Percentiles rank a stretch among this genome's conserved stretches.
Conservation (phyloP, 305 asterid genomes). For the Nicotiana rustica region DNA sequence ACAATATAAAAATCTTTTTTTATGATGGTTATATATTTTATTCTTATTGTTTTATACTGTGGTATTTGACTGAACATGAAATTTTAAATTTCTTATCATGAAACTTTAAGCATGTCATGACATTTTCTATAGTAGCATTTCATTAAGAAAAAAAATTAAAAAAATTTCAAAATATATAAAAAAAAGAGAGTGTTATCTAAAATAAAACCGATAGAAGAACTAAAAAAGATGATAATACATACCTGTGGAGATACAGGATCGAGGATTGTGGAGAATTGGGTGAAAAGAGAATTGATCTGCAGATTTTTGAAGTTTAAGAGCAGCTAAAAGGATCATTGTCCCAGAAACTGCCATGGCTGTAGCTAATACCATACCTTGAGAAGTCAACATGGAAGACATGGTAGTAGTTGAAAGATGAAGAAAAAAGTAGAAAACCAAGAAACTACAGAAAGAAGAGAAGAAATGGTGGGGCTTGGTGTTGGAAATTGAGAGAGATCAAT, state of each 20-base stretch:
- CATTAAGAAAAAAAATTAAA: no score
- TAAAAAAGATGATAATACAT: not conserved
- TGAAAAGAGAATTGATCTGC: conserved; percentile 34
- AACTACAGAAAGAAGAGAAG: not conserved
- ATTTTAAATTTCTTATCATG: no score
- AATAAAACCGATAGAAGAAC: not conserved
- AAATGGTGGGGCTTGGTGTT: conserved; percentile 12
- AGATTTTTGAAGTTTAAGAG: conserved; percentile 48
- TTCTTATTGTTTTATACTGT: not conserved
- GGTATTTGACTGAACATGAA: not conserved
- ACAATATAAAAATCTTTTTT: no score
- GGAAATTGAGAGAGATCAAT: not conserved
- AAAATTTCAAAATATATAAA: not conserved
- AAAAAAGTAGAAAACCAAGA: not conserved
- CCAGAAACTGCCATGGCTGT: conserved; percentile 95
- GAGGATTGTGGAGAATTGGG: conserved; percentile 40
- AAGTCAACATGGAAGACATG: conserved; percentile 53
- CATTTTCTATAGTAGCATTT: not conserved
- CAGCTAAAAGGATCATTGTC: conserved; percentile 70
- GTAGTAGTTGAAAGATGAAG: conserved; percentile 2
- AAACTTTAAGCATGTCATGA: not conserved
- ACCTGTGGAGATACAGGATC: conserved; percentile 69
- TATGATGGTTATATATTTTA: not conserved
- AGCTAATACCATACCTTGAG: conserved; percentile 74
- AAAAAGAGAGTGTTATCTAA: not conserved